Percentiles rank a stretch among this genome's conserved stretches.
These are phyloP conservation scores for Monosporascus sp. DNA, from an alignment of 2,329 filamentous ascomycete genomes.

Conservation along the genomic window DNA sequence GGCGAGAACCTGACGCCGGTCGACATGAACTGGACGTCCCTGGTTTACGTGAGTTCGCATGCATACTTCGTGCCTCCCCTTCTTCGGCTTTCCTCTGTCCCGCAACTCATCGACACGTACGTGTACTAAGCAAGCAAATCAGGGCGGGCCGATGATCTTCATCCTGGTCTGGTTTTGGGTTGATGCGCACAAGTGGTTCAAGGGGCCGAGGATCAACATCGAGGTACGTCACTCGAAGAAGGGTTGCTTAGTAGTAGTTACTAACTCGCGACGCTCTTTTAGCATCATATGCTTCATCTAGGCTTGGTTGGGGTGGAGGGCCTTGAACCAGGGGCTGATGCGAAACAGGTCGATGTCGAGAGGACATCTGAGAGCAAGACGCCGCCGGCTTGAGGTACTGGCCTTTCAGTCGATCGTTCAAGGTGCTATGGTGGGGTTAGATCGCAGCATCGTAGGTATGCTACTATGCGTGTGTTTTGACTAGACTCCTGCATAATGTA, in stretches of 20 bases:
- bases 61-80: background rate
- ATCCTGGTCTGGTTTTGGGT: constrained; percentile 58
- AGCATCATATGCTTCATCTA: constrained; percentile 22
- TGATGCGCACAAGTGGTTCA: constrained; percentile 63
- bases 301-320: constrained; percentile 16
- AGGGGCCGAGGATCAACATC: constrained; percentile 63
- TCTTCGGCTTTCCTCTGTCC: background rate
- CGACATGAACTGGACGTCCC: constrained; percentile 63
- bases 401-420: too few species aligned
- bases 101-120: background rate
- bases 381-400: constrained; percentile 1
- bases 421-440: too few species aligned
- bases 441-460: background rate
- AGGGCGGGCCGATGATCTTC: constrained; percentile 56
- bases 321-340: constrained; percentile 2
- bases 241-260: background rate
- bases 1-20: constrained; percentile 45
- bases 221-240: constrained; percentile 26
- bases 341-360: constrained; percentile 16
- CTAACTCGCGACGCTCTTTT: background rate
- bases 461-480: too few species aligned
- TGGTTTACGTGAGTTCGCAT: constrained; percentile 42
- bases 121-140: background rate
- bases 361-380: constrained; percentile 16
- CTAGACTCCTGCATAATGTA: too few species aligned